These are phyloP conservation scores for Fusarium duplospermum DNA, from an alignment of 2,329 filamentous ascomycete species.

Conservation along the genomic window DNA sequence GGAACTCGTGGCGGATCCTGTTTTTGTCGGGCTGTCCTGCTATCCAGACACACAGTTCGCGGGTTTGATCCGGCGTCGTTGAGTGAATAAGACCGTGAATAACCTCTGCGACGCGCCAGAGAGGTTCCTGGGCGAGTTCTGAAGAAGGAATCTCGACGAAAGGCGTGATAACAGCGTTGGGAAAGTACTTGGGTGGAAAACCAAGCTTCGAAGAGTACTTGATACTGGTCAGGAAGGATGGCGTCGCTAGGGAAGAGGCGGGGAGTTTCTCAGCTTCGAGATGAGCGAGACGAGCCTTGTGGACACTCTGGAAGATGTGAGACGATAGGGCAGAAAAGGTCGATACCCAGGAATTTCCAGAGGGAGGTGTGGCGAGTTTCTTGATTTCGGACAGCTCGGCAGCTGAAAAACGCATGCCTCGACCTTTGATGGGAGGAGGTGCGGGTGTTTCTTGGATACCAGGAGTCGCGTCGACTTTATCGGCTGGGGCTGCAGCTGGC, in stretches of 20 bases:
- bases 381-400: not conserved
- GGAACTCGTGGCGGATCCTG: not conserved
- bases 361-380: not conserved
- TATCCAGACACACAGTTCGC: not conserved
- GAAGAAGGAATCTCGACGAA: not conserved
- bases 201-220: not conserved
- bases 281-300: not conserved
- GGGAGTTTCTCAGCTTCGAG: not conserved
- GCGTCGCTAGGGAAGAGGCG: not conserved
- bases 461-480: not conserved
- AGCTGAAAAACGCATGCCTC: not conserved
- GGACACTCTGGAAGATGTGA: not conserved
- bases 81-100: not conserved
- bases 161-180: not conserved
- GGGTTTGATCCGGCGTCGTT: not conserved
- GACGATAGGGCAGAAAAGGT: not conserved
- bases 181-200: not conserved
- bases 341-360: not conserved
- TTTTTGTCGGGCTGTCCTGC: not conserved
- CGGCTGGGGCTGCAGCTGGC: not conserved
- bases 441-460: not conserved
- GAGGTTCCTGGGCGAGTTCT: not conserved
- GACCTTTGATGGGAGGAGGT: not conserved
- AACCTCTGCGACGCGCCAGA: not conserved
- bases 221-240: not conserved